Evolutionary conservation across 1,284 basidiomycete genomes (phyloP), one percentile per base, ranked within the genome.

Genomic region (Rhodotorula glutinis): DNA sequence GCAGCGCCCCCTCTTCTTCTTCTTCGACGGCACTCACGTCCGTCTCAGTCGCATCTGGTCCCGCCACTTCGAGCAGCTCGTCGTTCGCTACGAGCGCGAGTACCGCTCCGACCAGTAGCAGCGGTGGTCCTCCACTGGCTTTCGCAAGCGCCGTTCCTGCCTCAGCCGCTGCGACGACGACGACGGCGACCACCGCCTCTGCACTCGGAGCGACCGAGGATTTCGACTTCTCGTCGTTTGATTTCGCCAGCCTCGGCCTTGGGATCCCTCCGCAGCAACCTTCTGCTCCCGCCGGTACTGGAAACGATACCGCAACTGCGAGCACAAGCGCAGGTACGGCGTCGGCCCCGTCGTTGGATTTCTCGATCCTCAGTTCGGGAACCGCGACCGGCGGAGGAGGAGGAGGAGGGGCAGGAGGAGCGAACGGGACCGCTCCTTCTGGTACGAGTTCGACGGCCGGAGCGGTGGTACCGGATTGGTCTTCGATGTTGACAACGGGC

Each of bases 381-480:
- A 16, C 4, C 40, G 17, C 25, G 25, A 23, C 52, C 29, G 29
- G 51, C 30, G 40, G 23, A 49, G 55, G 49, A 44, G 54, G 62
- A 33, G 51, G 17, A 49, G 55, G 49, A 44, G 54, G 62, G n/a
- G 51, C 8, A 49, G 55, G 49, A 44, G 54, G 62, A 33, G 51
- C 8, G n/a, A n/a, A 21, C 11, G 33, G 33, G 7, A 17, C 52
- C 23, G 30, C 53, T 53, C 4, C 4, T 33, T 3, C 43, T 27
- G 29, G 7, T 38, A 7, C 33, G 11, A 38, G 11, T 38, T 38
- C 33, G 33, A 38, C 41, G 21, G 41, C 21, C 17, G 49, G 14
- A 7, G 41, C 19, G 10, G 33, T 38, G 33, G 33, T 7, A 11
- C 33, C 33, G 62, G 49, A 25, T 14, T 2, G 23, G 53, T 29